phyloP scores from a whole-genome alignment of 257 asterid genomes.

The Euphrasia confusa region DNA sequence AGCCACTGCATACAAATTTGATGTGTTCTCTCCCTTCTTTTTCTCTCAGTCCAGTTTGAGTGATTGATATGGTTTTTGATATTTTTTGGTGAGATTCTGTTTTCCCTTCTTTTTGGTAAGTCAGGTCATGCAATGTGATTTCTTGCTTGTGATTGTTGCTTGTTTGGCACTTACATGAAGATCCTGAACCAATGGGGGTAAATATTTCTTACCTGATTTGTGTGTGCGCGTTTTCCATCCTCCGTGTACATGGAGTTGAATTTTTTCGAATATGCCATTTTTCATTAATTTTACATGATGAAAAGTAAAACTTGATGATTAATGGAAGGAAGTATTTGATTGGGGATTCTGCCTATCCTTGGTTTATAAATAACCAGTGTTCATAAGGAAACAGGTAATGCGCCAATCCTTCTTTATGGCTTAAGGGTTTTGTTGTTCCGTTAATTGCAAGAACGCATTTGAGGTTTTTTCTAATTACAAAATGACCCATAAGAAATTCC shows the following conservation, averaged over 20 bases:
- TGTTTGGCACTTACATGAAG: constrained; percentile 32
- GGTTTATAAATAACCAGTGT: not conserved
- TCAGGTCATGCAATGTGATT: constrained; percentile 30
- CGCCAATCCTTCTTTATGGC: constrained; percentile 11
- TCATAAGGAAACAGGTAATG: not conserved
- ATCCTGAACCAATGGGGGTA: constrained; percentile 37
- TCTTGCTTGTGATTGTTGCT: constrained; percentile 39
- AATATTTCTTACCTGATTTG: constrained; percentile 36
- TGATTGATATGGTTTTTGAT: constrained; percentile 28
- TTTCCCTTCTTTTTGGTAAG: constrained; percentile 28
- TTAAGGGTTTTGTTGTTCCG: constrained; percentile 12
- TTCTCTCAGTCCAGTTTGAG: not conserved
- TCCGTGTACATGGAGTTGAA: not conserved
- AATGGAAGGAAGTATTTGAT: not conserved
- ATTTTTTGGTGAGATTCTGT: constrained; percentile 28
- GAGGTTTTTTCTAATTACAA: not conserved
- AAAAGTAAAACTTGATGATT: constrained; percentile 9
- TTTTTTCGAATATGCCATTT: constrained; percentile 24
- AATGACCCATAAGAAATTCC: not conserved
- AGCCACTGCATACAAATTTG: constrained; percentile 17
- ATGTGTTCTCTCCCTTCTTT: not conserved
- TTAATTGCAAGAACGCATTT: not conserved
- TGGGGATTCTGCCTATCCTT: not conserved
- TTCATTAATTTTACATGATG: constrained; percentile 9
- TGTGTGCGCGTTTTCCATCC: constrained; percentile 8